These are phyloP conservation scores for Stephania cephalantha DNA, from an alignment of 164 flowering plant genomes.

Conservation along the genomic window DNA sequence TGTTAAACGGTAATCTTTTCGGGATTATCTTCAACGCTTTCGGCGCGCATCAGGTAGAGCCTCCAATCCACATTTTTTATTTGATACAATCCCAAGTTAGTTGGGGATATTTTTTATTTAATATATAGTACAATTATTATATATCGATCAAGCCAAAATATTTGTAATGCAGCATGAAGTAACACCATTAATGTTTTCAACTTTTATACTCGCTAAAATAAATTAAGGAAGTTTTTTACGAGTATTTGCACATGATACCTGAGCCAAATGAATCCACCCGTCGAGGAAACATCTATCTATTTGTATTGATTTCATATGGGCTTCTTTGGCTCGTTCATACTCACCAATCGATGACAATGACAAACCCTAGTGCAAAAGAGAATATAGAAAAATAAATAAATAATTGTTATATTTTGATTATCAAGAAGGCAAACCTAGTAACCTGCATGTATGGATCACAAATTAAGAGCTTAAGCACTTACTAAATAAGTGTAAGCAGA, in stretches of 20 bases:
- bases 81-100: no score
- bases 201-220: not conserved
- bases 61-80: no score
- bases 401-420: not conserved
- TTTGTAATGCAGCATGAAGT: not conserved
- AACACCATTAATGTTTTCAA: not conserved
- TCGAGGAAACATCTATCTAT: conserved; percentile 71
- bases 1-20: no score
- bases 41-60: no score
- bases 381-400: not conserved
- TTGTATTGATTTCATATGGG: conserved; percentile 69
- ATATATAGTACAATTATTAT: no score
- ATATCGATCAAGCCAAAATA: not conserved
- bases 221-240: not conserved
- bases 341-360: conserved; percentile 85
- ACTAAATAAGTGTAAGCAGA: conserved; percentile 88
- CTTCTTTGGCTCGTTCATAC: conserved; percentile 74
- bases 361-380: conserved; percentile 47
- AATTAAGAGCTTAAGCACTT: conserved; percentile 24
- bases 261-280: conserved; percentile 82
- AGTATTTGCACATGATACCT: conserved; percentile 40
- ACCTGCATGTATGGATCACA: conserved; percentile 2
- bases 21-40: no score
- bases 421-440: not conserved
- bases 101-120: no score